These are phyloP conservation scores for Acacia pycnantha DNA, from an alignment of 331 rosid species.

Conservation along the genomic window DNA sequence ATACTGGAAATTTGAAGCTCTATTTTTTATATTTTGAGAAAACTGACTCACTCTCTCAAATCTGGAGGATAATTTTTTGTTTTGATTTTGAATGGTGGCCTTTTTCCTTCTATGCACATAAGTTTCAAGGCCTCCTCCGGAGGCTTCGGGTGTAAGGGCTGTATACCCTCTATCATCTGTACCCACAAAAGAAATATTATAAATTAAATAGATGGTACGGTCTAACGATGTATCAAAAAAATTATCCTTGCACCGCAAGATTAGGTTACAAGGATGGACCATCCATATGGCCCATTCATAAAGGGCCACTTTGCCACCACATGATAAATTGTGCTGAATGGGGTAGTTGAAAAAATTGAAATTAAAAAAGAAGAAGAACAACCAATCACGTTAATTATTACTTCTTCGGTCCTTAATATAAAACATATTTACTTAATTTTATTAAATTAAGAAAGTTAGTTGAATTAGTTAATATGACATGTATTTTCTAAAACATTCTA, in stretches of 20 bases:
- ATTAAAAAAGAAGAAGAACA: not conserved
- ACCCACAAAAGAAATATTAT: constrained; percentile 15
- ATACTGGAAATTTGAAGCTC: constrained; percentile 14
- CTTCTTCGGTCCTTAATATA: too few relatives aligned
- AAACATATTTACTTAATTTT: too few relatives aligned
- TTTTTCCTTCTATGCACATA: constrained; percentile 74
- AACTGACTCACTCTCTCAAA: constrained; percentile 74
- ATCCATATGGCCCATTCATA: not conserved
- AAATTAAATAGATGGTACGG: not conserved
- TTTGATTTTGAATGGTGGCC: constrained; percentile 78
- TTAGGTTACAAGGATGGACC: not conserved
- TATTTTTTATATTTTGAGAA: not conserved
- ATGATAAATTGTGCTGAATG: not conserved
- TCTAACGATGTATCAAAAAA: not conserved
- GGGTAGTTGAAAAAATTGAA: not conserved
- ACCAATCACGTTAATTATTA: not conserved
- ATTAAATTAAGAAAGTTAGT: too few relatives aligned
- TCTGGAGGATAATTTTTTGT: constrained; percentile 85
- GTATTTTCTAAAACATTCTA: too few relatives aligned
- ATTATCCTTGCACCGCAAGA: not conserved
- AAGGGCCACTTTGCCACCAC: not conserved
- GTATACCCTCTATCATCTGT: constrained; percentile 91
- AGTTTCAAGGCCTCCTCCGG: constrained; percentile 64
- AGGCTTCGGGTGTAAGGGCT: constrained; percentile 66
- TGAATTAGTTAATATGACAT: too few relatives aligned